These are phyloP conservation scores for Nothophoma quercina DNA, from an alignment of 2,329 filamentous ascomycete genomes.

Conservation along the genomic window DNA sequence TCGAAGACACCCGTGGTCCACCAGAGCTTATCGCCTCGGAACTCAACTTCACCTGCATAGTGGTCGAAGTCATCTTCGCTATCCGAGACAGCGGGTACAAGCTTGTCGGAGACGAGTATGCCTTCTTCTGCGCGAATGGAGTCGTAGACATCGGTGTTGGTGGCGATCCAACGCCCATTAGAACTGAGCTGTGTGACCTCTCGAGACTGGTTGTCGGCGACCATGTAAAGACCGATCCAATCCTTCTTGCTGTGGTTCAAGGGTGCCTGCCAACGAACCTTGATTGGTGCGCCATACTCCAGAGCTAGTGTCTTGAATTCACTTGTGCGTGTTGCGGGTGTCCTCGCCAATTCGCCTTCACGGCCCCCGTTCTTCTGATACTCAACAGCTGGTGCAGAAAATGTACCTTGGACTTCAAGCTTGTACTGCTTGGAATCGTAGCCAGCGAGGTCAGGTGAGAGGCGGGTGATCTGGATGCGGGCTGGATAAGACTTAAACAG, in stretches of 20 bases:
- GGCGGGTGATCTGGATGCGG: constrained; percentile 80
- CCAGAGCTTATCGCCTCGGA: constrained; percentile 92
- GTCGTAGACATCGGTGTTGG: constrained; percentile 78
- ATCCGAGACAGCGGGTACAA: constrained; percentile 55
- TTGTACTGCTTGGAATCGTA: constrained; percentile 82
- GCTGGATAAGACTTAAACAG: constrained; percentile 91
- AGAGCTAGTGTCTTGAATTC: constrained; percentile 78
- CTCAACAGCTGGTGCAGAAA: constrained; percentile 56
- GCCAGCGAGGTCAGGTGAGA: constrained; percentile 81
- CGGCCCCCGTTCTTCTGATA: constrained; percentile 72
- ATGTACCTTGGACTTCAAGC: constrained; percentile 74
- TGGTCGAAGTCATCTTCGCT: constrained; percentile 64
- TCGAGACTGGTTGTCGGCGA: constrained; percentile 88
- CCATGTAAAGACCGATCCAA: constrained; percentile 96
- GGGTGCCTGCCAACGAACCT: constrained; percentile 89
- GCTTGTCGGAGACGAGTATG: constrained; percentile 73
- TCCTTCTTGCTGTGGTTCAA: constrained; percentile 87
- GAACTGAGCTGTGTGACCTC: constrained; percentile 85
- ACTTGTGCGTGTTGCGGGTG: constrained; percentile 66
- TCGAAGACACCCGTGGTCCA: constrained; percentile 98
- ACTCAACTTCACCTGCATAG: constrained; percentile 82
- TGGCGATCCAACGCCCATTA: constrained; percentile 88
- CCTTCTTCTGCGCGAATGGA: constrained; percentile 76
- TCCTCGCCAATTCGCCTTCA: constrained; percentile 74
- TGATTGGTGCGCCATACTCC: constrained; percentile 89